These are phyloP conservation scores for Podila clonocystis DNA, from an alignment of 192 early-diverging fungal species.

Conservation along the genomic window DNA sequence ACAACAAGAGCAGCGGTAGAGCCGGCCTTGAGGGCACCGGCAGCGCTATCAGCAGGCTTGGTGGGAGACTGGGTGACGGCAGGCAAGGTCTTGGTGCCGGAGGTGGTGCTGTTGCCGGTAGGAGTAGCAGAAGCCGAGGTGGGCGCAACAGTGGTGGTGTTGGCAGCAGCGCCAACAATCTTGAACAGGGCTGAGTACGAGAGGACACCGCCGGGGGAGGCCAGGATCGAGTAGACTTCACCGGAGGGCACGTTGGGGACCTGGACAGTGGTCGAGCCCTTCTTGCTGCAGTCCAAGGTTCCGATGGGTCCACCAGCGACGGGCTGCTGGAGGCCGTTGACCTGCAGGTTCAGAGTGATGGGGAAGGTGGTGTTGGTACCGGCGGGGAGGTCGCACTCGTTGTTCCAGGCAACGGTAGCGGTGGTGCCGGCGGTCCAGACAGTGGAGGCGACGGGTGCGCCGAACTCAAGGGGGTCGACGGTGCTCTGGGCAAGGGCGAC, in stretches of 20 bases:
- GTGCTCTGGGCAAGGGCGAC: conserved; percentile 16
- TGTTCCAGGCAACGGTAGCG: conserved; percentile 23
- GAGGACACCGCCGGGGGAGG: conserved; percentile 5
- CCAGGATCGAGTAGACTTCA: conserved; percentile 34
- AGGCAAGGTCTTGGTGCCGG: neutral
- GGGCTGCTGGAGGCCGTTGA: conserved; percentile 7
- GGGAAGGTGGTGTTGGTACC: conserved; percentile 13
- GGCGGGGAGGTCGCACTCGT: conserved; percentile 8
- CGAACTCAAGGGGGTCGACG: conserved; percentile 7
- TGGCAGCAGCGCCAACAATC: conserved; percentile 7
- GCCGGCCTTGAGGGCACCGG: conserved; percentile 37
- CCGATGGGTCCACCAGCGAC: conserved; percentile 11
- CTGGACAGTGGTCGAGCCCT: conserved; percentile 4
- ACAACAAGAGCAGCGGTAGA: conserved; percentile 39
- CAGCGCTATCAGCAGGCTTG: conserved; percentile 7
- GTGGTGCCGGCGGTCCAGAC: conserved; percentile 14
- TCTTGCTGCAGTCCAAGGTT: conserved; percentile 11
- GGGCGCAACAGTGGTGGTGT: neutral
- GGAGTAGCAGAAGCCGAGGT: neutral
- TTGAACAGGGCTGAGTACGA: conserved; percentile 48
- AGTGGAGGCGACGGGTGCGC: conserved; percentile 10
- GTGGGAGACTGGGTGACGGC: neutral
- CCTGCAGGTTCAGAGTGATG: conserved; percentile 12
- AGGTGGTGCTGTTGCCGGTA: neutral
- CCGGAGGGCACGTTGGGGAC: conserved; percentile 27